These are phyloP conservation scores for Ampelocalamus luodianensis DNA, from an alignment of 176 grass and related monocot species.

Conservation along the genomic window DNA sequence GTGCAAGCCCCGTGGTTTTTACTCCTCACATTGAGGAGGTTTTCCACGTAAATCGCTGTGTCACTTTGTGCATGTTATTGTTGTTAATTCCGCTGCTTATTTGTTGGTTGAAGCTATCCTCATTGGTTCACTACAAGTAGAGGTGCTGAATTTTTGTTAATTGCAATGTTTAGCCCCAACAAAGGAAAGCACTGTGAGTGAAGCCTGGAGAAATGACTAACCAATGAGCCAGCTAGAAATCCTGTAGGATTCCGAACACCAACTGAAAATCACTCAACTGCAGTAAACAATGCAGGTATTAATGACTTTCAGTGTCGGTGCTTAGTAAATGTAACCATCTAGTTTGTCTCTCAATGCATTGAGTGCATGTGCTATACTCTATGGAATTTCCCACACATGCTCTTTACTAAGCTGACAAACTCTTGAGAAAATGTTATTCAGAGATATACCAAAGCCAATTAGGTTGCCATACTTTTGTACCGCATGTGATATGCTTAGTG, in stretches of 20 bases:
- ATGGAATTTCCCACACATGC: not conserved
- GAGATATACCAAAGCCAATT: constrained; percentile 84
- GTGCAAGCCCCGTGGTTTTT: too few relatives aligned
- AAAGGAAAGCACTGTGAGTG: not conserved
- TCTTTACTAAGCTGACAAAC: constrained; percentile 1
- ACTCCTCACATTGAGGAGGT: too few relatives aligned
- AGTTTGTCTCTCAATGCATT: not conserved
- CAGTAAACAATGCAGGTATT: constrained; percentile 6
- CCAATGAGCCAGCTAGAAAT: constrained; percentile 85
- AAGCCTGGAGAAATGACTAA: constrained; percentile 43
- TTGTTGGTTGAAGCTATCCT: too few relatives aligned
- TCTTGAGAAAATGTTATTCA: constrained; percentile 26
- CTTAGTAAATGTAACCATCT: not conserved
- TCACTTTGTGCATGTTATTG: too few relatives aligned
- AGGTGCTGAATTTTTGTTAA: too few relatives aligned
- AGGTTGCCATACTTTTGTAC: constrained; percentile 86
- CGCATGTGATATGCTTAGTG: constrained; percentile 49
- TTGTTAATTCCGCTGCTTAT: too few relatives aligned
- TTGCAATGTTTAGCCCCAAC: too few relatives aligned
- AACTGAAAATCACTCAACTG: constrained; percentile 88
- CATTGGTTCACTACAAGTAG: too few relatives aligned
- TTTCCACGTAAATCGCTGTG: too few relatives aligned
- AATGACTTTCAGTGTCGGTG: not conserved
- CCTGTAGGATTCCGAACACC: constrained; percentile 76
- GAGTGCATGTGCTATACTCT: not conserved